Conservation (phyloP, 2,329 filamentous ascomycete species). For the Penicillium sp. region DNA sequence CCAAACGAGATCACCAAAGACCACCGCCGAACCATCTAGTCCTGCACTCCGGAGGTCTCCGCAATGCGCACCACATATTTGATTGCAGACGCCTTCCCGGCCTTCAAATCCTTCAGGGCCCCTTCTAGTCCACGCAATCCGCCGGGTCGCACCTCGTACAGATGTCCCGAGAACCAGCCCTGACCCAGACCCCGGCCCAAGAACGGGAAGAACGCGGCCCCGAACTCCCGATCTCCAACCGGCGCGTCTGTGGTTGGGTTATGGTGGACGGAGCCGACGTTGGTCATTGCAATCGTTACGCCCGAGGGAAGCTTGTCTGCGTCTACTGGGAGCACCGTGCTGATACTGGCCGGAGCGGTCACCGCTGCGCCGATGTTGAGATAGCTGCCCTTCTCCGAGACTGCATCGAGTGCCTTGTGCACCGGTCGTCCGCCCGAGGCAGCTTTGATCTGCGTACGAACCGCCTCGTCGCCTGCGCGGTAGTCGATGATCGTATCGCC, state of each 20-base stretch:
- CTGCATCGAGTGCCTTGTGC: slow-evolving; percentile 57
- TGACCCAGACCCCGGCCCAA: slow-evolving; percentile 48
- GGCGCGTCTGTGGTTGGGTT: slow-evolving; percentile 21
- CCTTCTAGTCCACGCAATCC: slow-evolving; percentile 55
- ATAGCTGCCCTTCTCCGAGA: slow-evolving; percentile 53
- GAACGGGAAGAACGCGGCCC: slow-evolving; percentile 45
- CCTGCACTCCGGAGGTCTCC: slow-evolving; percentile 41
- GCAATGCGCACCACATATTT: slow-evolving; percentile 63
- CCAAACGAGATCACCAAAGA: too few species aligned
- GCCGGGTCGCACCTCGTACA: slow-evolving; percentile 51
- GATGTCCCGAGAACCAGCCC: slow-evolving; percentile 52
- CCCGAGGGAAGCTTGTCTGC: slow-evolving; percentile 44
- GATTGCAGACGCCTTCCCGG: slow-evolving; percentile 59
- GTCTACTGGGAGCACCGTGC: slow-evolving; percentile 43
- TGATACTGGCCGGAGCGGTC: slow-evolving; percentile 38
- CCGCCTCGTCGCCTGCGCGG: slow-evolving; percentile 54
- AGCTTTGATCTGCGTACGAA: slow-evolving; percentile 47
- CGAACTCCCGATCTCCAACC: slow-evolving; percentile 44
- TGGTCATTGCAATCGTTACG: slow-evolving; percentile 41
- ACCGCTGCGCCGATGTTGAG: slow-evolving; percentile 48
- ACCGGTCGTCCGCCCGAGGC: slow-evolving; percentile 40
- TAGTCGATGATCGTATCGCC: slow-evolving; percentile 62
- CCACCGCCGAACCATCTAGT: too few species aligned
- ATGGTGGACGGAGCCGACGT: slow-evolving; percentile 29
- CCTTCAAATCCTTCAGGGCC: slow-evolving; percentile 55